These are phyloP conservation scores for Reticulascus tulasneorum DNA, from an alignment of 2,329 filamentous ascomycete genomes.

Conservation along the genomic window DNA sequence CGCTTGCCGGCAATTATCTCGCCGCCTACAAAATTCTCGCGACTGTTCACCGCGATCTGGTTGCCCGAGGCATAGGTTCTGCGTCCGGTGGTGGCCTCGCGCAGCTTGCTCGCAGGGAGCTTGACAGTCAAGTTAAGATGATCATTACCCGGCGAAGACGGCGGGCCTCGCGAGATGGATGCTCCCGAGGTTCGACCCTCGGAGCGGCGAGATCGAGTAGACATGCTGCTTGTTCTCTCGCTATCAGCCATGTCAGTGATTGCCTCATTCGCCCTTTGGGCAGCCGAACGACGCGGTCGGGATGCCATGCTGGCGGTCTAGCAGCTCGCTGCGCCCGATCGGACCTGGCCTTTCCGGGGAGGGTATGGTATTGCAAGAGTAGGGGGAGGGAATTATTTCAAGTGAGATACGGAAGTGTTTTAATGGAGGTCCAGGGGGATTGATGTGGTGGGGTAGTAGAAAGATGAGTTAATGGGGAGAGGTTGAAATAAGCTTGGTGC, in stretches of 20 bases:
- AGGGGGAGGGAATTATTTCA: constrained; percentile 1
- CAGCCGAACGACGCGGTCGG: constrained; percentile 43
- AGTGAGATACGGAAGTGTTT: constrained; percentile 1
- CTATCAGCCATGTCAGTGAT: constrained; percentile 45
- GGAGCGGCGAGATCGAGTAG: constrained; percentile 45
- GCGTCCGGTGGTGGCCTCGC: constrained; percentile 43
- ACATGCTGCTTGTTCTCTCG: constrained; percentile 44
- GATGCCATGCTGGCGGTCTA: constrained; percentile 34
- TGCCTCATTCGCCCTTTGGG: constrained; percentile 36
- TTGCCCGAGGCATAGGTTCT: constrained; percentile 24
- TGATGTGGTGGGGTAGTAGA: constrained; percentile 4
- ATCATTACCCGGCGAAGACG: constrained; percentile 40
- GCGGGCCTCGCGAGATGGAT: constrained; percentile 39
- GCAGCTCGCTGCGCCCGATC: background rate
- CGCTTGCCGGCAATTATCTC: constrained; percentile 48
- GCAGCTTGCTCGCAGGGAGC: constrained; percentile 46
- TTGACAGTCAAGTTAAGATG: constrained; percentile 51
- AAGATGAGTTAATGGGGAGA: constrained; percentile 8
- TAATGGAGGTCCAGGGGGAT: constrained; percentile 3
- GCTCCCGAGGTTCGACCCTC: constrained; percentile 40
- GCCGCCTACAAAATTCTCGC: constrained; percentile 37
- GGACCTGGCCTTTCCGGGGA: background rate
- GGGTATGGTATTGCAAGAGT: constrained; percentile 2
- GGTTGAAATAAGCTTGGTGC: constrained; percentile 15
- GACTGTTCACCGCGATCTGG: constrained; percentile 22